A percentile compares a stretch with the other conserved stretches of the same genome.
These are phyloP conservation scores for Fusarium transvaalense DNA, from an alignment of 2,329 filamentous ascomycete species.

Conservation along the genomic window DNA sequence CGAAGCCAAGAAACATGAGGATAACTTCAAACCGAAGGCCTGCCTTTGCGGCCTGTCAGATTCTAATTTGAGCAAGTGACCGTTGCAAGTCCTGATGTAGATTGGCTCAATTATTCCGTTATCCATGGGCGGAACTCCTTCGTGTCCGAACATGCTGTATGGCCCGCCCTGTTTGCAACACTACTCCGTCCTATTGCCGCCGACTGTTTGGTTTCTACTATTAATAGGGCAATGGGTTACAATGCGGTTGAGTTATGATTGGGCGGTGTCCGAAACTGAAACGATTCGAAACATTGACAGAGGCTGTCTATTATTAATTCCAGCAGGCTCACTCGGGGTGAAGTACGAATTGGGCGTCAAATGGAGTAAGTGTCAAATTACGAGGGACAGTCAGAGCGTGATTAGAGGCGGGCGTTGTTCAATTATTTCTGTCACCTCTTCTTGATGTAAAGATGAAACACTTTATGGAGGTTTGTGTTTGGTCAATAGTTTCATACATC, in stretches of 20 bases:
- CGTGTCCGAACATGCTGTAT: neutral
- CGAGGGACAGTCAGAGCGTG: too few relatives aligned
- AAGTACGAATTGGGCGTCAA: neutral
- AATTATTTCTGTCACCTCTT: rapidly evolving
- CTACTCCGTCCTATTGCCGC: neutral
- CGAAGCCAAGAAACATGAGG: constrained; percentile 15
- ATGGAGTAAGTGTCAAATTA: neutral
- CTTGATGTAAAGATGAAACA: neutral
- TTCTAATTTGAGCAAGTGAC: constrained; percentile 2
- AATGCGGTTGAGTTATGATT: rapidly evolving
- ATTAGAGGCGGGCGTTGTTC: neutral
- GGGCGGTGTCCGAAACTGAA: neutral
- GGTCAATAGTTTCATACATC: neutral
- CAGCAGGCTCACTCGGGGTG: neutral
- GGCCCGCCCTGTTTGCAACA: neutral
- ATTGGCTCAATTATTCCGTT: neutral
- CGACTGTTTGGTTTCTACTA: constrained; percentile 18
- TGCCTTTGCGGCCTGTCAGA: rapidly evolving
- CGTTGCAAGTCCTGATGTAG: neutral
- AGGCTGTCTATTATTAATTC: neutral
- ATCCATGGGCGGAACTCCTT: neutral
- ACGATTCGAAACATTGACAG: neutral
- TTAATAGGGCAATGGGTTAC: neutral
- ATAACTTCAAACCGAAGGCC: constrained; percentile 3
- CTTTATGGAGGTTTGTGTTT: neutral